Conservation (phyloP, 371 early-diverging fungal genomes). For the Syncephalastrum monosporum region DNA sequence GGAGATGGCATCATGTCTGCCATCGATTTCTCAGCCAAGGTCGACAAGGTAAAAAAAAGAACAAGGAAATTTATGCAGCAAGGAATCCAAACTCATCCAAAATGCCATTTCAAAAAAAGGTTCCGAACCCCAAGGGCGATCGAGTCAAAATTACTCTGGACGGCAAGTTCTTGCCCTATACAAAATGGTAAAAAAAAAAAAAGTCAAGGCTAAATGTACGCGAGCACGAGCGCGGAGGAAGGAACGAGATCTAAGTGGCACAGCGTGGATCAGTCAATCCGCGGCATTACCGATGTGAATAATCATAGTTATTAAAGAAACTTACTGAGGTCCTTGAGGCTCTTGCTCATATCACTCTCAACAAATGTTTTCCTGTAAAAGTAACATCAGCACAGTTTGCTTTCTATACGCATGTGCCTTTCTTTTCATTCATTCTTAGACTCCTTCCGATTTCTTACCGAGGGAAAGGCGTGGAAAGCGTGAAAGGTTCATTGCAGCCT, state of each 20-base stretch:
- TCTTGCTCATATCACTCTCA: conserved; percentile 32
- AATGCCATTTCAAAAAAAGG: conserved; percentile 19
- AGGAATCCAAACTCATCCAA: neutral
- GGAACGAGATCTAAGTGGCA: conserved; percentile 33
- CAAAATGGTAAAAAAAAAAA: conserved; percentile 26
- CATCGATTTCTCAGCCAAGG: conserved; percentile 57
- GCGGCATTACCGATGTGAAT: neutral
- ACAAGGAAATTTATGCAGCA: neutral
- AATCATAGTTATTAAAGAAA: conserved; percentile 2
- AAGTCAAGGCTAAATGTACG: conserved; percentile 3
- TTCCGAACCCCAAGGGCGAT: conserved; percentile 46
- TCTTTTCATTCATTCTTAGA: neutral
- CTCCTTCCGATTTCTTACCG: conserved; percentile 30
- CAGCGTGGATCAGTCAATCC: neutral
- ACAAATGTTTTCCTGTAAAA: conserved; percentile 37
- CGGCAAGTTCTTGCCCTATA: conserved; percentile 59
- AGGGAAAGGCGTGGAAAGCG: conserved; percentile 73
- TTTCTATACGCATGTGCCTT: neutral
- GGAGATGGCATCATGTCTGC: conserved; percentile 63
- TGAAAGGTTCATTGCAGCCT: conserved; percentile 57
- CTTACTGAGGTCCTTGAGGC: conserved; percentile 54
- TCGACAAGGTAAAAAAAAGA: conserved; percentile 49
- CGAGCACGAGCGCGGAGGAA: conserved; percentile 37
- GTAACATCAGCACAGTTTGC: neutral
- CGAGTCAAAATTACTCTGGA: conserved; percentile 53